Evolutionary conservation across 371 early-diverging fungal genomes (phyloP), one percentile per base, ranked within the genome.

Genomic region (Catenaria anguillulae): DNA sequence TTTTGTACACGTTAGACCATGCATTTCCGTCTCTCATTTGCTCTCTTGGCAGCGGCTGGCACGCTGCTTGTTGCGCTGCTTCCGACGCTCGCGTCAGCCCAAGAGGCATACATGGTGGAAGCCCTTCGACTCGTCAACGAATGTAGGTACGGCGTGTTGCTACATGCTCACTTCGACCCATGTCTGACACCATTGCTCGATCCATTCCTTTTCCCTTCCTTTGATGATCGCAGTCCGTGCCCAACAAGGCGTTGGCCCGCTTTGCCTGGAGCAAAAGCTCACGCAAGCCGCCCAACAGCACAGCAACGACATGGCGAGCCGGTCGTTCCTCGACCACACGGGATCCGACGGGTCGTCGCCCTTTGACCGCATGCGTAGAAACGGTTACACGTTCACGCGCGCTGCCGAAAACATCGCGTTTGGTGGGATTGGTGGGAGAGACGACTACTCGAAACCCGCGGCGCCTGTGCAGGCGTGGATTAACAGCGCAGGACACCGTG

Each of bases 401-500:
- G 26, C 26, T 31, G 52, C 52, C 29, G 52, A 50, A 19, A 50
- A 50, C 17, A 29, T 50, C 10, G 29, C 31, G 12, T 50, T 29
- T 31, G 52, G 29, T 4, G 6, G 15, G 13, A 13, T 19, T 1
- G 52, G 52, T 8, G 52, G 52, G 0, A 13, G 10, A 31, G 29
- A 33, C 58, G 36, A 34, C 26, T 6, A 3, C 43, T 34, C 24
- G 42, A 58, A n/a, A 15, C 26, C 58, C 2, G 24, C n/a, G 24
- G 37, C 36, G 21, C 76, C 69, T 13, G 68, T 77, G 67, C 23
- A 54, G 5, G 60, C 63, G 8, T 78, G 78, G 78, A 70, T 56
- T 42, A 68, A 73, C 46, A 75, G 75, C 56, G 63, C 75, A 4
- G 75, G 71, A 2, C 78, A 78, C 62, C 64, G 65, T 8, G 67